Base-by-base conservation (phyloP, 164 flowering plant species). In the Magnolia officinalis region DNA sequence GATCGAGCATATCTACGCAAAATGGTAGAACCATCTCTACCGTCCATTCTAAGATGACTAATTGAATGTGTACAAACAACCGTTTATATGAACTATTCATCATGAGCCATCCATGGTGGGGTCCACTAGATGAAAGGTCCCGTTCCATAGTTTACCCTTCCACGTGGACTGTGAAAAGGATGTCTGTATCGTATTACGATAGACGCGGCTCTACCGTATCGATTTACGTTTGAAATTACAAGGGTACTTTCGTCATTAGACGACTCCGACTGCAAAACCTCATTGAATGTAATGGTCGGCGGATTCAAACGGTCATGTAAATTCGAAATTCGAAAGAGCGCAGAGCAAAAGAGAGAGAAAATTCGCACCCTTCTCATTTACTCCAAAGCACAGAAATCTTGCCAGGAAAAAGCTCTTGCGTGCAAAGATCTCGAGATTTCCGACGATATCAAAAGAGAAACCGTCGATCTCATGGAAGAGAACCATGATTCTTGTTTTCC, bases 401-500 rank as follows among this genome's bases (percentile, higher is more conserved):
- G 65, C 65, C 19, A 63, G 65, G n/a, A 63, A 21, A 6, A 65
- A 23, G 29, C 29, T 23, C 29, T 29, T 63, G 68, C 68, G 24
- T 65, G 21, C 68, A 65, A 23, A 65, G 68, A 65, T 9, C 37
- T 63, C 5, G 21, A 63, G 20, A 18, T 16, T 29, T 29, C 24
- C 37, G 0, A 24, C 11, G 13, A 65, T 37, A 37, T 37, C 45
- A 11, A 5, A 65, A 24, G 14, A 65, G 68, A 65, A 65, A 29
- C 6, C 65, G 10, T 72, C 24, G 50, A n/a, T 76, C 75, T 73
- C 19, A 86, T 86, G 89, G 89, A 85, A 74, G 84, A 78, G 52
- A 20, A 58, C 23, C 64, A 77, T 31, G 78, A 70, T 73, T 76
- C 76, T 68, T 71, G 79, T 18, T 77, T 37, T 50, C 73, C 86